Evolutionary conservation across 768 basidiomycete species (phyloP).

Genomic region (Chalciporus sphaerocephalus): DNA sequence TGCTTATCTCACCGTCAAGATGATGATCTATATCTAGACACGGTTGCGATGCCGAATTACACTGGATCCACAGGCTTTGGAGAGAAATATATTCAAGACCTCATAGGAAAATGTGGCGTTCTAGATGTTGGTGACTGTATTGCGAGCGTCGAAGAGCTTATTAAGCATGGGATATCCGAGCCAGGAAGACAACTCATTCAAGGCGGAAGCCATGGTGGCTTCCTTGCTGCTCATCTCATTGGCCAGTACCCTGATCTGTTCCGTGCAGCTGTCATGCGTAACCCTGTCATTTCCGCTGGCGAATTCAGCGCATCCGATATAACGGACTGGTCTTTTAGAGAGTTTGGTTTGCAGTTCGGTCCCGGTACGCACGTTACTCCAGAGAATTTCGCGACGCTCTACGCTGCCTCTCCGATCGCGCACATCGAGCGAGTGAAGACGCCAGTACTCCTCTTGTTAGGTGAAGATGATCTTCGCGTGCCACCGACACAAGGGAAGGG

Average conservation of each 20-base stretch:
- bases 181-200: slow-evolving; percentile 50
- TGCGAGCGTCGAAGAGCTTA: slow-evolving; percentile 47
- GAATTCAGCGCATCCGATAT: slow-evolving; percentile 59
- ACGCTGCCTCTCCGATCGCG: slow-evolving; percentile 52
- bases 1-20: background rate
- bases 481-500: slow-evolving; percentile 57
- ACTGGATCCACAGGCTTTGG: slow-evolving; percentile 66
- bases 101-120: slow-evolving; percentile 57
- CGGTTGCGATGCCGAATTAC: slow-evolving; percentile 60
- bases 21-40: no score
- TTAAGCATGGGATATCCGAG: slow-evolving; percentile 45
- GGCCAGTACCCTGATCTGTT: slow-evolving; percentile 60
- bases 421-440: slow-evolving; percentile 47
- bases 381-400: slow-evolving; percentile 41
- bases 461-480: slow-evolving; percentile 58
- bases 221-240: slow-evolving; percentile 56
- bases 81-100: slow-evolving; percentile 48
- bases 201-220: slow-evolving; percentile 74
- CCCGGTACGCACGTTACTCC: slow-evolving; percentile 40
- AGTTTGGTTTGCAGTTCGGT: slow-evolving; percentile 35
- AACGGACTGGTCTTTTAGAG: slow-evolving; percentile 59
- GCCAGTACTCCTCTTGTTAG: slow-evolving; percentile 57
- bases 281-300: slow-evolving; percentile 64
- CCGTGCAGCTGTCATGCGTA: slow-evolving; percentile 58
- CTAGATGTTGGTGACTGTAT: slow-evolving; percentile 67